Base-by-base conservation (phyloP, 768 basidiomycete species). In the Hebeloma cylindrosporum region DNA sequence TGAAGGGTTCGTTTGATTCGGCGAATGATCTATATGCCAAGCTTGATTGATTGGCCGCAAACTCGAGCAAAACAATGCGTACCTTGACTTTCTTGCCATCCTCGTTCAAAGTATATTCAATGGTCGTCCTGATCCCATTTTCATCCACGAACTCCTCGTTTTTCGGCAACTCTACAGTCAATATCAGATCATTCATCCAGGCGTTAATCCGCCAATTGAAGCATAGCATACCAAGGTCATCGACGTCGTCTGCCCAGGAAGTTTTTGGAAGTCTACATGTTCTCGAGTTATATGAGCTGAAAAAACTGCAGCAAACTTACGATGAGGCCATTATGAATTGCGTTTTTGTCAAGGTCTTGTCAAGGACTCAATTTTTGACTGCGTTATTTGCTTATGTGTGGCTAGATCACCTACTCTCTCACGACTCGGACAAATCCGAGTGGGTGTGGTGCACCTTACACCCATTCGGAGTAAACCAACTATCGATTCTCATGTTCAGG, bases 31-130 rank as follows among this genome's bases (percentile, higher is more conserved):
- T 94, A 43, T n/a, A n/a, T n/a, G n/a, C n/a, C n/a, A n/a, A n/a
- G n/a, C n/a, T n/a, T n/a, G n/a, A n/a, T n/a, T n/a, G n/a, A n/a
- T n/a, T n/a, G n/a, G n/a, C n/a, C n/a, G n/a, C n/a, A n/a, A n/a
- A n/a, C n/a, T n/a, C n/a, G 9, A 33, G 17, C 6, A 29, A n/a
- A n/a, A n/a, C n/a, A n/a, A n/a, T n/a, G n/a, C 72, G 29, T 52
- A 89, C 93, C 74, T 98, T 99, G 63, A 98, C 82, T 63, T 88
- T 93, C 70, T 93, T 92, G 5, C 93, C 95, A 21, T 94, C 85
- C 25, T 98, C 95, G 56, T 97, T 93, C 40, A 88, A 65, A 20
- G 74, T 73, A 65, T 87, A 93, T 60, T 92, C 91, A 34, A 89
- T 73, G 0, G 82, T 85, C n/a, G 86, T 86, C 14, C 88, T 78